These are phyloP conservation scores for Metarhizium anisopliae DNA, from an alignment of 2,329 filamentous ascomycete genomes.

Conservation along the genomic window DNA sequence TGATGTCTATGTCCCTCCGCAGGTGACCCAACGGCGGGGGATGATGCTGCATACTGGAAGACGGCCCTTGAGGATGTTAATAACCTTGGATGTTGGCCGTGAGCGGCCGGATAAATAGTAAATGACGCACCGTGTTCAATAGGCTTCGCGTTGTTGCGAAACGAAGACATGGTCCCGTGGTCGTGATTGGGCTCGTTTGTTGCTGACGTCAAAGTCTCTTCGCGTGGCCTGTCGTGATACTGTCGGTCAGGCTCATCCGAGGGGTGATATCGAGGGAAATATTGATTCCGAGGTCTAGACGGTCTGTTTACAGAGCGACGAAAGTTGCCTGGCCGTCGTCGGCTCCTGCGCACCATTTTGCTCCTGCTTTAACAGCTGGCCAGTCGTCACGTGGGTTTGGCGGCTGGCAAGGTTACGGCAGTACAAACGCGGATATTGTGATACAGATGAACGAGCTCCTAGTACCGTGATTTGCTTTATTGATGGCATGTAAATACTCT, in stretches of 20 bases:
- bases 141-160: neutral
- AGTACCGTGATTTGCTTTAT: neutral
- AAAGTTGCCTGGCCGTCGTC: neutral
- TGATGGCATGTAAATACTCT: neutral
- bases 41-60: neutral
- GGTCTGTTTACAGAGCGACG: neutral
- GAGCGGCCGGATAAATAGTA: neutral
- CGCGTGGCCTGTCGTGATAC: neutral
- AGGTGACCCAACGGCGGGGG: neutral
- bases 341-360: neutral
- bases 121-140: neutral
- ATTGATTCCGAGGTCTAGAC: neutral
- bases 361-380: neutral
- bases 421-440: neutral
- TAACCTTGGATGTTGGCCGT: neutral
- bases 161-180: neutral
- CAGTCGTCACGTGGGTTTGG: neutral
- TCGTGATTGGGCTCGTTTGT: neutral
- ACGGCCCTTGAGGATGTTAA: neutral
- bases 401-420: neutral
- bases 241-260: neutral
- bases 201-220: neutral
- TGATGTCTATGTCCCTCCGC: conserved; percentile 4
- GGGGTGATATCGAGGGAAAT: no score
- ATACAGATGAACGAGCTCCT: neutral